Conservation (phyloP, 2,329 filamentous ascomycete genomes). For the Thyridium curvatum region DNA sequence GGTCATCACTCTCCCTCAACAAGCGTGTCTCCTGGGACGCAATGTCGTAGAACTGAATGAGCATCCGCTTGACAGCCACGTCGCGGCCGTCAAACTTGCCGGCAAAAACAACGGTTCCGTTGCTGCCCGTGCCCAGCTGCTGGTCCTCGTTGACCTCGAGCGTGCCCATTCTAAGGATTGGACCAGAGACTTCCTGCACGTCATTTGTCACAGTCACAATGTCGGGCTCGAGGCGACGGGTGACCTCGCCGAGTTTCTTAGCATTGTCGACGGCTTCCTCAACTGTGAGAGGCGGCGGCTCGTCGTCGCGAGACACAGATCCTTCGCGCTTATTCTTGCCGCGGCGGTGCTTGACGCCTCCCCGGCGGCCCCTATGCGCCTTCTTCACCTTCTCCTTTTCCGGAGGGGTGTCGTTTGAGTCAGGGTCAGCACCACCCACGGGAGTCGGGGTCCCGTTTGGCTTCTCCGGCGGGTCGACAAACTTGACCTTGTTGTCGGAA, state of each 20-base stretch:
- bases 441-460: not conserved
- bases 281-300: slow-evolving; percentile 36
- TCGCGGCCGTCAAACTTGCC: slow-evolving; percentile 91
- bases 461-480: not conserved
- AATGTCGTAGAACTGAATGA: slow-evolving; percentile 92
- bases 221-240: slow-evolving; percentile 52
- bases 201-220: slow-evolving; percentile 51
- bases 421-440: not conserved
- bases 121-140: slow-evolving; percentile 74
- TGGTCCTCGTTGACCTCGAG: slow-evolving; percentile 59
- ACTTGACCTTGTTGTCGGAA: not conserved
- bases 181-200: slow-evolving; percentile 52
- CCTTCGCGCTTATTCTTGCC: slow-evolving; percentile 46
- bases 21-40: slow-evolving; percentile 90
- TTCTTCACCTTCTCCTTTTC: slow-evolving; percentile 59
- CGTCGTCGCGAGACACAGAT: slow-evolving; percentile 44
- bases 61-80: slow-evolving; percentile 94
- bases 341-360: slow-evolving; percentile 62
- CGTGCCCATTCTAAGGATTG: slow-evolving; percentile 55
- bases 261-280: slow-evolving; percentile 57
- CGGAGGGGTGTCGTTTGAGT: slow-evolving; percentile 8
- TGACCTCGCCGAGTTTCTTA: slow-evolving; percentile 47
- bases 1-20: slow-evolving; percentile 87
- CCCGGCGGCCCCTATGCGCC: slow-evolving; percentile 63
- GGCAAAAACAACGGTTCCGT: slow-evolving; percentile 92